These are phyloP conservation scores for Excoecaria agallocha DNA, from an alignment of 345 rosid species.

Conservation along the genomic window DNA sequence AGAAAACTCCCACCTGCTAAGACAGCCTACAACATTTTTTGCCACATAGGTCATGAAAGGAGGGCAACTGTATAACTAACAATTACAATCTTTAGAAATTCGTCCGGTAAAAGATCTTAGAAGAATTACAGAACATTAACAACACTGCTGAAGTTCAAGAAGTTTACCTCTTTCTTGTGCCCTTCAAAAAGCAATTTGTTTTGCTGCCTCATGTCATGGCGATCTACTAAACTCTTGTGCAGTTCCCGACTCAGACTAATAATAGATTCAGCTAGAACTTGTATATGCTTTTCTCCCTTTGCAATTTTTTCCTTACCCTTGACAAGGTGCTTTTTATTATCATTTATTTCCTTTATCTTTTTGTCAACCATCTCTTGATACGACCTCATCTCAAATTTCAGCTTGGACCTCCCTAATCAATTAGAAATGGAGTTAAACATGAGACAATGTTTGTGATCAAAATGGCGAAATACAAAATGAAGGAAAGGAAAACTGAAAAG, in stretches of 20 bases:
- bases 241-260: slow-evolving; percentile 6
- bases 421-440: not conserved
- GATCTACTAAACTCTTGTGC: not conserved
- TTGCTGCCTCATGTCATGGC: not conserved
- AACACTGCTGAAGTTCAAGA: not conserved
- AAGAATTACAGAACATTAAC: too few species aligned
- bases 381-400: slow-evolving; percentile 18
- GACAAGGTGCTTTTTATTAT: not conserved
- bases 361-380: slow-evolving; percentile 18
- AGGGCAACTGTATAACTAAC: too few species aligned
- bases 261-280: slow-evolving; percentile 3
- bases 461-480: not conserved
- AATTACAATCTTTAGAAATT: too few species aligned
- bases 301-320: not conserved
- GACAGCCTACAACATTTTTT: not conserved
- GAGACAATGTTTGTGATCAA: not conserved
- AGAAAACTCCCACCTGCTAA: not conserved
- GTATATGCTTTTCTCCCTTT: not conserved
- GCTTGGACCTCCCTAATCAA: slow-evolving; percentile 19
- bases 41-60: not conserved
- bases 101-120: too few species aligned
- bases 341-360: slow-evolving; percentile 6
- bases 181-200: slow-evolving; percentile 1
- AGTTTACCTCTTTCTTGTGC: slow-evolving; percentile 18
- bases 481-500: not conserved